These are phyloP conservation scores for Penicillium sp. DNA, from an alignment of 2,329 filamentous ascomycete genomes.

Conservation along the genomic window DNA sequence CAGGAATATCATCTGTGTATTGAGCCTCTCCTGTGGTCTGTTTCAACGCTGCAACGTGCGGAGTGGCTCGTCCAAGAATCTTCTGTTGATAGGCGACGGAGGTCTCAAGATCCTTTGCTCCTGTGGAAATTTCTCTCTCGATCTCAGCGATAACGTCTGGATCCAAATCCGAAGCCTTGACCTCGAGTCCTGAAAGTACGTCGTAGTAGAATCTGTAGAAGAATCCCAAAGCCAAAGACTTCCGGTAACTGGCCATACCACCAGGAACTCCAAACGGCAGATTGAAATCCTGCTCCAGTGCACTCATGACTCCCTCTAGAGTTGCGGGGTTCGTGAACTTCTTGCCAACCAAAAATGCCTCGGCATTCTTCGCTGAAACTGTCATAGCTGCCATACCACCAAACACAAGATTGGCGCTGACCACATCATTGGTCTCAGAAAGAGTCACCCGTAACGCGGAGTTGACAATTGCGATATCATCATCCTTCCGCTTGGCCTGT, in stretches of 20 bases:
- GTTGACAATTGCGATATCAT: slow-evolving; percentile 97
- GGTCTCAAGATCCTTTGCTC: slow-evolving; percentile 73
- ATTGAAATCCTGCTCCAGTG: slow-evolving; percentile 86
- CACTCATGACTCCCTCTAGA: slow-evolving; percentile 84
- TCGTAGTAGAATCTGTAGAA: slow-evolving; percentile 98
- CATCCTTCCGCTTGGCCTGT: slow-evolving; percentile 94
- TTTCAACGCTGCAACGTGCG: slow-evolving; percentile 87
- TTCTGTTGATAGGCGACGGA: slow-evolving; percentile 77
- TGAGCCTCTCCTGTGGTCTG: slow-evolving; percentile 92
- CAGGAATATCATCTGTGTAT: slow-evolving; percentile 93
- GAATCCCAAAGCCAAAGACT: slow-evolving; percentile 85
- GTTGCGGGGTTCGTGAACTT: slow-evolving; percentile 77
- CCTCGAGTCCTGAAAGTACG: slow-evolving; percentile 60
- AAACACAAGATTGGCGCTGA: slow-evolving; percentile 78
- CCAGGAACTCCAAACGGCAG: slow-evolving; percentile 87
- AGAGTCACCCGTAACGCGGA: slow-evolving; percentile 75
- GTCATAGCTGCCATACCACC: slow-evolving; percentile 95
- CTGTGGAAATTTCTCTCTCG: slow-evolving; percentile 77
- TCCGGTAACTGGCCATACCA: slow-evolving; percentile 95
- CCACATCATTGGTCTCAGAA: slow-evolving; percentile 66
- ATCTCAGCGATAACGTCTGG: slow-evolving; percentile 78
- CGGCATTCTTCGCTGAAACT: slow-evolving; percentile 77
- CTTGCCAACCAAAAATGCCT: slow-evolving; percentile 72
- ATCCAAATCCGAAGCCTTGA: slow-evolving; percentile 59
- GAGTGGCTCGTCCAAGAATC: slow-evolving; percentile 79